Base-by-base conservation (phyloP, 306 rosid species). In the Prunus kanzakura region DNA sequence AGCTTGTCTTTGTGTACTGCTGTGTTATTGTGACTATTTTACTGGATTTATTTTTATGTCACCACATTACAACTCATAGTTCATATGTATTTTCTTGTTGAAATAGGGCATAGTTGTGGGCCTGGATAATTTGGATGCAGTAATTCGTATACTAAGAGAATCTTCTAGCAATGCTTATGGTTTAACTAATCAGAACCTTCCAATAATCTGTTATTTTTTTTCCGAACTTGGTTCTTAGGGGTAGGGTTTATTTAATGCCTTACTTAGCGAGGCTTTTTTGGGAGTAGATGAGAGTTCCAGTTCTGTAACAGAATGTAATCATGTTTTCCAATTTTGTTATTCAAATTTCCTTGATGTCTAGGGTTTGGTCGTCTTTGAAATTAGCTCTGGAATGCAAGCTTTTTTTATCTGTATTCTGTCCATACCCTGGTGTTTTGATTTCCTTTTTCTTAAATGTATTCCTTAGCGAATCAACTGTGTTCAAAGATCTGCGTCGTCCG, bases 111-210 rank as follows among this genome's bases (percentile, higher is more conserved):
- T 95, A 71, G 86, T 87, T 72, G 82, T 83, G 29, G 99, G 96
- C 82, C 96, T 95, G 74, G 93, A 86, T 83, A 95, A 92, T 90
- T 71, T 95, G 85, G 92, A 95, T 69, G 86, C 70, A 67, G 99
- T 92, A 74, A 92, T 95, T 81, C 82, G 41, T 72, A 81, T 87
- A 70, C 73, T 91, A 68, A 88, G 91, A 56, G 90, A 82, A 81
- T 87, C 97, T 68, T 86, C 97, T 3, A 95, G 97, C 84, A 89
- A 90, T 82, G 35, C 14, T 64, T 20, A 67, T 43, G 16, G 30
- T 45, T 67, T 22, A 9, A 67, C 22, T 47, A 67, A 47, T 45
- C 55, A 45, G 49, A 67, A 22, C 55, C 71, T 6, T 67, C n/a
- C 19, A 12, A 8, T 13, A 18, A 27, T 15, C n/a, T 27, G 29